Base-by-base conservation (phyloP, 768 basidiomycete species). In the Inosperma sp. region DNA sequence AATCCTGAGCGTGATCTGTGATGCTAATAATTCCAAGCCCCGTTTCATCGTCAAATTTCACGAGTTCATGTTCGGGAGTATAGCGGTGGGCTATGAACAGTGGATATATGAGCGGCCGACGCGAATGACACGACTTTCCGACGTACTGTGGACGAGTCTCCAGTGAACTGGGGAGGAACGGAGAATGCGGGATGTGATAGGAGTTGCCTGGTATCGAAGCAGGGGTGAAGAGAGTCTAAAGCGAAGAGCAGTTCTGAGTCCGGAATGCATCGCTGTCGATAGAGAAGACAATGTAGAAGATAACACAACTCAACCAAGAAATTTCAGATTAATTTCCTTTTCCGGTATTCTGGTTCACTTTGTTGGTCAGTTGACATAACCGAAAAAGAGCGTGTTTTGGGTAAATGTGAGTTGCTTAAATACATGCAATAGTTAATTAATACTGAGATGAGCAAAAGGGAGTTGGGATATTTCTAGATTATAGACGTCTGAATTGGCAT, bases 1-100 rank as follows among this genome's bases (percentile, higher is more conserved):
- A 83, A 42, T 83, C 77, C 67, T 97, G 93, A 2, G 96, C 96
- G 63, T 96, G 88, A 63, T 95, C 74, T 13, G 96, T 97, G 63
- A 99, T 89, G 35, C 82, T 80, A 36, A 98, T 76, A 7, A 79
- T 85, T 30, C 92, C 95, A 23, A 93, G 58, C 30, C 83, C 82
- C 16, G 87, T 87, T 33, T 71, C 64, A 51, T 87, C 80, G 65
- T 99, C 93, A 64, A 82, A 90, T 27, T 74, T 68, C 51, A 97
- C 77, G 48, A 83, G 80, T 73, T 99, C 95, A 67, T 99, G 95
- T 52, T 94, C 93, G 37, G 68, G 69, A 1, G 94, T 90, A 71
- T 84, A 99, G 60, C 78, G 80, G 67, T 84, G 86, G 34, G 83
- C 89, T 89, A 62, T 21, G 35, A 27, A 43, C 26, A 19, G n/a